A percentile compares a stretch with the other conserved stretches of the same genome.
phyloP scores from a whole-genome alignment of 1,284 basidiomycete species.

The Ustilago lituana region DNA sequence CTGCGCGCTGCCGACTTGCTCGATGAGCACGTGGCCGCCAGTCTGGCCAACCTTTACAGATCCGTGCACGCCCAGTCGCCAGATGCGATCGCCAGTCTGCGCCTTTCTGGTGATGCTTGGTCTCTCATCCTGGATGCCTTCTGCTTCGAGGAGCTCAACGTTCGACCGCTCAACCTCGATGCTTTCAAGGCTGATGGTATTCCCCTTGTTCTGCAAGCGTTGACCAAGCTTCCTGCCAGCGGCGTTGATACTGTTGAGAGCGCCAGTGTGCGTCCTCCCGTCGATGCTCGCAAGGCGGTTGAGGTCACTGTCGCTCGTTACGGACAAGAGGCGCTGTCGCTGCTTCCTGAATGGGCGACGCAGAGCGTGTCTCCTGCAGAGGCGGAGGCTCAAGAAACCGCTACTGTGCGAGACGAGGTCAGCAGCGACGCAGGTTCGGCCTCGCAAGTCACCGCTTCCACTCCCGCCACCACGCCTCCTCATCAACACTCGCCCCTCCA shows the following conservation, averaged over 20 bases:
- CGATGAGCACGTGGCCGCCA: slow-evolving; percentile 38
- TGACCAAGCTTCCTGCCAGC: slow-evolving; percentile 23
- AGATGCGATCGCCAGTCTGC: slow-evolving; percentile 18
- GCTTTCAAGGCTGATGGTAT: slow-evolving; percentile 43
- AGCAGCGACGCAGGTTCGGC: slow-evolving; percentile 21
- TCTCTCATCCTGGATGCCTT: slow-evolving; percentile 41
- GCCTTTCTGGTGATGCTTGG: slow-evolving; percentile 36
- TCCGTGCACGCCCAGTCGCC: slow-evolving; percentile 18
- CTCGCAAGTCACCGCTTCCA: slow-evolving; percentile 18
- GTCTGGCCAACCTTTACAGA: slow-evolving; percentile 35
- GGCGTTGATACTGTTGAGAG: slow-evolving; percentile 2
- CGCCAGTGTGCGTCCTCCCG: slow-evolving; percentile 1
- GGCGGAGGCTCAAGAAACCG: neutral
- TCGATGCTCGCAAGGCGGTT: slow-evolving; percentile 16
- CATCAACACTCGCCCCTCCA: slow-evolving; percentile 37
- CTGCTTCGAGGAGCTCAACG: slow-evolving; percentile 43
- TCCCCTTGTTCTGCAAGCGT: slow-evolving; percentile 28
- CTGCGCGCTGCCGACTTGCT: slow-evolving; percentile 33
- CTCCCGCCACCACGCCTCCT: slow-evolving; percentile 24
- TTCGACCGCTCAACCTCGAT: slow-evolving; percentile 36
- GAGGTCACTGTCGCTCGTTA: slow-evolving; percentile 29
- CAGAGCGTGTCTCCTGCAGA: slow-evolving; percentile 3
- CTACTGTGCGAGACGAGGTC: slow-evolving; percentile 5
- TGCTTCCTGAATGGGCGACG: slow-evolving; percentile 29
- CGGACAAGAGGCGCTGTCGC: slow-evolving; percentile 29